Evolutionary conservation across 2,329 filamentous ascomycete species (phyloP), one percentile per base, ranked within the genome.

Genomic region (Cryphonectria radicalis): DNA sequence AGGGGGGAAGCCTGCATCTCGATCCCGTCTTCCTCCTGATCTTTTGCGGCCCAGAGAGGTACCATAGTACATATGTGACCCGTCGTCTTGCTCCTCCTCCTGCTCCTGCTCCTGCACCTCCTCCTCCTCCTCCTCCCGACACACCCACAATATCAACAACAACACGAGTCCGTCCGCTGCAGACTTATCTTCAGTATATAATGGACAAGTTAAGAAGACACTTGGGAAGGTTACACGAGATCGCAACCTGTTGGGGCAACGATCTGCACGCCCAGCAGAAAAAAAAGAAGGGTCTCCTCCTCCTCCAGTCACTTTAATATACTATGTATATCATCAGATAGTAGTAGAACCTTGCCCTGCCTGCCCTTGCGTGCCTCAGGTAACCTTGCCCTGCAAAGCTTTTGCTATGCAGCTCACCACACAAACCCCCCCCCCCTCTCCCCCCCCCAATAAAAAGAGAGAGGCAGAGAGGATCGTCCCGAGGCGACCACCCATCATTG

Each of bases 1-100:
- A 42, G 60, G 60, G 60, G 35, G 60, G 5, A 17, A 22, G 35
- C 62, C 62, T 64, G 62, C 62, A 64, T 64, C 62, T 40, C 25
- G 62, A 64, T 64, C 62, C 62, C 42, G n/a, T 64, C 62, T 28
- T 59, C 25, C 53, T 32, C 22, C 40, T 42, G 42, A 32, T n/a
- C 22, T n/a, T 17, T 25, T n/a, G 4, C 25, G 62, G 40, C 13
- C 62, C 13, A 53, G 4, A 57, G 7, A 17, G 55, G 19, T 11
- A 50, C 55, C 32, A 32, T 4, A 32, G 32, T 32, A 59, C 17
- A 14, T 50, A 50, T 50, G 46, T 50, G 46, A 50, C 46, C 46
- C 46, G 22, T 50, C 46, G 22, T n/a, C 46, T 22, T 7, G 37
- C 37, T 50, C 22, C 43, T 50, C 4, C 43, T 50, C 5, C 46